Evolutionary conservation across 2,329 filamentous ascomycete species (phyloP).

Genomic region (Microcyclospora pomicola): DNA sequence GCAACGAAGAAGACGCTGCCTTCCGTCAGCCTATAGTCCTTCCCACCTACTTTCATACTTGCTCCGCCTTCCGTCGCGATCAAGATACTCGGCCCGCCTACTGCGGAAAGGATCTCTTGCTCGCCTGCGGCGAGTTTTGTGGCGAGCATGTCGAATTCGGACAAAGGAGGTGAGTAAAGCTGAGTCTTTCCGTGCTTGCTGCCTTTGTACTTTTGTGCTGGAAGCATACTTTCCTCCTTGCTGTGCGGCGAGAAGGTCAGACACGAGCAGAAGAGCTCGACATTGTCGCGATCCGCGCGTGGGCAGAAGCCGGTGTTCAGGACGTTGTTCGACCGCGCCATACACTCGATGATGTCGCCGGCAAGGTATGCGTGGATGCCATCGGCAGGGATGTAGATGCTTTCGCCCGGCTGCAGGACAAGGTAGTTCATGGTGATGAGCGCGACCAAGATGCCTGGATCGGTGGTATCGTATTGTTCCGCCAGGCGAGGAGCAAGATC

Average conservation of each 20-base stretch:
- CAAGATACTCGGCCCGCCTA: slow-evolving; percentile 49
- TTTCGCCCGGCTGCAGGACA: slow-evolving; percentile 49
- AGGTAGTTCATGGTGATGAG: slow-evolving; percentile 64
- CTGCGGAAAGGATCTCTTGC: slow-evolving; percentile 40
- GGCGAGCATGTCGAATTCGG: slow-evolving; percentile 57
- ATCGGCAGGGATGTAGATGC: slow-evolving; percentile 58
- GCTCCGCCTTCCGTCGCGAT: slow-evolving; percentile 49
- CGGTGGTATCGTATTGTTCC: slow-evolving; percentile 47
- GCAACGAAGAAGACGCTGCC: slow-evolving; percentile 56
- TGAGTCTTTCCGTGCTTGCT: slow-evolving; percentile 47
- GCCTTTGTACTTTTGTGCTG: slow-evolving; percentile 34
- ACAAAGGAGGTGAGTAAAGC: slow-evolving; percentile 52
- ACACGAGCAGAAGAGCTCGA: slow-evolving; percentile 48
- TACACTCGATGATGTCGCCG: slow-evolving; percentile 65
- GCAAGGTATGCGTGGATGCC: slow-evolving; percentile 61
- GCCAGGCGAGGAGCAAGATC: slow-evolving; percentile 51
- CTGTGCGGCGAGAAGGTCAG: slow-evolving; percentile 52
- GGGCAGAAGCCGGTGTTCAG: slow-evolving; percentile 64
- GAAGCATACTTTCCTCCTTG: slow-evolving; percentile 42
- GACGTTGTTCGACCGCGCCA: slow-evolving; percentile 63
- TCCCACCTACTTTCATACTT: slow-evolving; percentile 39
- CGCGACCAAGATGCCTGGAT: slow-evolving; percentile 56
- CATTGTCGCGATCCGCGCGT: slow-evolving; percentile 46
- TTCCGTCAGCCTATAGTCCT: slow-evolving; percentile 41
- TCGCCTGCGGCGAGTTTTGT: slow-evolving; percentile 44